phyloP scores from a whole-genome alignment of 768 basidiomycete species.

The Boletus vermiculosoides region DNA sequence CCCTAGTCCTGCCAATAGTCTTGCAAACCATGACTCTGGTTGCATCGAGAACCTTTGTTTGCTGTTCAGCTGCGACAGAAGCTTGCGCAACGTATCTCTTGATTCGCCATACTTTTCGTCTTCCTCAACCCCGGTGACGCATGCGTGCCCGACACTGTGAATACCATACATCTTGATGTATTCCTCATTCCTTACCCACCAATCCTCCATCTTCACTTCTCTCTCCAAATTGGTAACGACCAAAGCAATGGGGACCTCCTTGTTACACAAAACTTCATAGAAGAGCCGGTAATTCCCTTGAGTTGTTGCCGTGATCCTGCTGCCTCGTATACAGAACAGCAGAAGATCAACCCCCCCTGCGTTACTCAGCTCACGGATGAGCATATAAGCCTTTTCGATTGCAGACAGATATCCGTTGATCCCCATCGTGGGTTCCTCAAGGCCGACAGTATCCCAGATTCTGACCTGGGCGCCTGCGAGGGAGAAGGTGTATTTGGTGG shows the following conservation, averaged over 20 bases:
- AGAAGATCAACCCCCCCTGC: conserved; percentile 35
- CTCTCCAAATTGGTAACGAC: conserved; percentile 43
- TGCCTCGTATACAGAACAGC: conserved; percentile 39
- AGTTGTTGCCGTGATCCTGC: conserved; percentile 29
- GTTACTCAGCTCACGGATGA: conserved; percentile 22
- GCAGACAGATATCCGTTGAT: conserved; percentile 28
- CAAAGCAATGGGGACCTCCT: conserved; percentile 39
- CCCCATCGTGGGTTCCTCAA: conserved; percentile 31
- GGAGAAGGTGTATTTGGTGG: conserved; percentile 23
- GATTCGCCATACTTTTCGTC: conserved; percentile 38
- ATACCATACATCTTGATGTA: conserved; percentile 29
- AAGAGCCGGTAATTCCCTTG: conserved; percentile 42
- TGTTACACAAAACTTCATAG: conserved; percentile 38
- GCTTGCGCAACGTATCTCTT: conserved; percentile 20
- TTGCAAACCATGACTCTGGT: conserved; percentile 27
- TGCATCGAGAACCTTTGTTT: conserved; percentile 25
- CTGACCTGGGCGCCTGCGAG: conserved; percentile 10
- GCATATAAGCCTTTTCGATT: conserved; percentile 28
- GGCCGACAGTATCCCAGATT: conserved; percentile 33
- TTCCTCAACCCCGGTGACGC: conserved; percentile 39
- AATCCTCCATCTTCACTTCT: conserved; percentile 34
- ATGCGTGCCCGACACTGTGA: conserved; percentile 36
- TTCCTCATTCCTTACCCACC: conserved; percentile 33
- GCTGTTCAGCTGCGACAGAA: conserved; percentile 14
- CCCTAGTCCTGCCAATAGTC: conserved; percentile 21